A percentile compares a stretch with the other conserved stretches of the same genome.
Conservation (phyloP, 2,329 filamentous ascomycete genomes). For the Myriosclerotinia curreyana region DNA sequence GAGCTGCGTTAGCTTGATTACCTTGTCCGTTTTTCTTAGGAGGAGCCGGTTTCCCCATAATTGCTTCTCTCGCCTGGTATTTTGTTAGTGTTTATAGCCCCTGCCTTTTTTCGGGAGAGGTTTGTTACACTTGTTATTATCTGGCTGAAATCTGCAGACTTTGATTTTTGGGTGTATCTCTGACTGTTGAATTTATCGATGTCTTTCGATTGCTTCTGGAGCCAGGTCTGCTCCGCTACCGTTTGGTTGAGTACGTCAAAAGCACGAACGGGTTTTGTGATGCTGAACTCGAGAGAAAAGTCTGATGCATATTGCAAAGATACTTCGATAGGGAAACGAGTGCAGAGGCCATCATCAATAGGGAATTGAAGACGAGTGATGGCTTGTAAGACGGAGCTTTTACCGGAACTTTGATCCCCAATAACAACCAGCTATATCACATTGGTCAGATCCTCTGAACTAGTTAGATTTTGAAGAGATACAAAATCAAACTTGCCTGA, state of each 20-base stretch:
- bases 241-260: neutral
- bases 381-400: slow-evolving; percentile 39
- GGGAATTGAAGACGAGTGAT: slow-evolving; percentile 43
- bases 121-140: neutral
- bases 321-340: slow-evolving; percentile 6
- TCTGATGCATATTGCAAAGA: slow-evolving; percentile 2
- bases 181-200: neutral
- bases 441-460: neutral
- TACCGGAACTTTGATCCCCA: slow-evolving; percentile 45
- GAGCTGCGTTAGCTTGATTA: neutral
- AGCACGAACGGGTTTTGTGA: neutral
- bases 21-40: neutral
- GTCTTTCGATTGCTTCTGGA: neutral
- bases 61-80: neutral
- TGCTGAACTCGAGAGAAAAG: neutral
- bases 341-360: slow-evolving; percentile 31
- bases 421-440: slow-evolving; percentile 39
- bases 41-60: neutral
- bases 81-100: neutral
- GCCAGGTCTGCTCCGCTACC: neutral
- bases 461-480: too few relatives aligned
- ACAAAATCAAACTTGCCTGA: slow-evolving; percentile 20
- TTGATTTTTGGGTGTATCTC: accelerated
- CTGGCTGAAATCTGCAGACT: neutral
- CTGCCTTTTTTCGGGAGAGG: neutral